Conservation (phyloP, 495 filamentous ascomycete species). For the Glutinoglossum americanum region DNA sequence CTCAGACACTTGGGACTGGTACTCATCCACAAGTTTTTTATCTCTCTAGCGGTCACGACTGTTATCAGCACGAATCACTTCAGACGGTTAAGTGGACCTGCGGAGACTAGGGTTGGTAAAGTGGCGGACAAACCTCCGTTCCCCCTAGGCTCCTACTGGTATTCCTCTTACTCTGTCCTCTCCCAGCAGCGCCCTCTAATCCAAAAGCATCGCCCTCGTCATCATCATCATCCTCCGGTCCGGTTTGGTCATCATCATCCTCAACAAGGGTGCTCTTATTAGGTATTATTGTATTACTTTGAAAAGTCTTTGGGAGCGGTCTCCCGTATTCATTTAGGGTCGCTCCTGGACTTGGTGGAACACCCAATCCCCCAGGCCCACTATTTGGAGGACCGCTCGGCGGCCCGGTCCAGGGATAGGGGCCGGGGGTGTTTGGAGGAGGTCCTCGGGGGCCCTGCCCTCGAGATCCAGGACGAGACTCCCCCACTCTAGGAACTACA, state of each 20-base stretch:
- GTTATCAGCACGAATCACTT: not conserved
- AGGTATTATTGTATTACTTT: slow-evolving; percentile 87
- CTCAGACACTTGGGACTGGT: slow-evolving; percentile 52
- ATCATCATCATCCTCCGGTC: slow-evolving; percentile 39
- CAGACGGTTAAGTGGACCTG: not conserved
- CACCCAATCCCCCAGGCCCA: not conserved
- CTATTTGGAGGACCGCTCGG: not conserved
- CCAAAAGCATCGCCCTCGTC: slow-evolving; percentile 39
- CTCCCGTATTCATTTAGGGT: slow-evolving; percentile 27
- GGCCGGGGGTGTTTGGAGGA: not conserved
- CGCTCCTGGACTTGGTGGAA: slow-evolving; percentile 8
- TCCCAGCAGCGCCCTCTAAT: slow-evolving; percentile 26
- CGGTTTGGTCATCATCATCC: slow-evolving; percentile 61
- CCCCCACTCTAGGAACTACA: slow-evolving; percentile 19
- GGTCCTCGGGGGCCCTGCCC: not conserved
- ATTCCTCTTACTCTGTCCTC: slow-evolving; percentile 27
- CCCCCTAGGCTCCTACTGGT: not conserved
- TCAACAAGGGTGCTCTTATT: slow-evolving; percentile 98
- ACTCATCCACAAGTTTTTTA: slow-evolving; percentile 50
- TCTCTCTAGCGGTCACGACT: slow-evolving; percentile 25
- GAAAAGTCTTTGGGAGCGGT: slow-evolving; percentile 73
- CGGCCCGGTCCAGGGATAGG: not conserved
- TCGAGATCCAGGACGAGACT: slow-evolving; percentile 15
- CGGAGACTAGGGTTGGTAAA: not conserved
- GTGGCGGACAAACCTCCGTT: not conserved